Base-by-base conservation (phyloP, 495 filamentous ascomycete genomes). In the Xylaria nigripes region DNA sequence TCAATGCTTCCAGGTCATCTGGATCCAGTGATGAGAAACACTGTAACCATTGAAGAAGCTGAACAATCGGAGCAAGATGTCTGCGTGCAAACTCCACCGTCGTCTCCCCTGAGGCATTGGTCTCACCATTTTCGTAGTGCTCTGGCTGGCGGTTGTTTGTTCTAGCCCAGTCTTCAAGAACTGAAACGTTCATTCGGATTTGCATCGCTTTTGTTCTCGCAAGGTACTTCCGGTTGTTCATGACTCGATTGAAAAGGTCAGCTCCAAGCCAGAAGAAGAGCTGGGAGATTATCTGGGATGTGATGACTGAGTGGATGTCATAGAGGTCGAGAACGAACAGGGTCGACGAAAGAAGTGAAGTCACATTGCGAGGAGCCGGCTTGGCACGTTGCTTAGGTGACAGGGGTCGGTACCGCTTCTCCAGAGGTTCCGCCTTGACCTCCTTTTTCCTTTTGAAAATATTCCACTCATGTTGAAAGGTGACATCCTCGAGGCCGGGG, bases 191-290 rank as follows among this genome's bases (percentile, higher is more conserved):
- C 89, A 99, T 96, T 56, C 93, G 89, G 55, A 99, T 96, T 63
- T 99, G 94, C 93, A 99, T 97, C 6, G 93, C 93, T 68, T 99
- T 99, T 13, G 93, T 99, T 27, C 93, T 83, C 5, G 93, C 91
- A 6, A 99, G 80, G 62, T 96, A 99, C 67, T 90, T 89, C 52
- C 89, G 85, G 56, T 90, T 96, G 13, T 86, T 90, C 84, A 97
- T 91, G 65, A 97, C 89, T 55, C 94, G 89, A 66, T 99, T 99
- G 75, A 99, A 99, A 13, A 97, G 80, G 65, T 99, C 93, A 0
- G 92, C 90, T 1, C 93, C 85, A 13, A 99, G 78, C 93, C 93
- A 99, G 70, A 96, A 99, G 38, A 96, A 78, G 1, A 99, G 80
- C 65, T 99, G 93, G 10, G 90, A 87, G 40, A 96, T 73, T 50